phyloP scores from a whole-genome alignment of 495 filamentous ascomycete genomes.

The Tuber aestivum region DNA sequence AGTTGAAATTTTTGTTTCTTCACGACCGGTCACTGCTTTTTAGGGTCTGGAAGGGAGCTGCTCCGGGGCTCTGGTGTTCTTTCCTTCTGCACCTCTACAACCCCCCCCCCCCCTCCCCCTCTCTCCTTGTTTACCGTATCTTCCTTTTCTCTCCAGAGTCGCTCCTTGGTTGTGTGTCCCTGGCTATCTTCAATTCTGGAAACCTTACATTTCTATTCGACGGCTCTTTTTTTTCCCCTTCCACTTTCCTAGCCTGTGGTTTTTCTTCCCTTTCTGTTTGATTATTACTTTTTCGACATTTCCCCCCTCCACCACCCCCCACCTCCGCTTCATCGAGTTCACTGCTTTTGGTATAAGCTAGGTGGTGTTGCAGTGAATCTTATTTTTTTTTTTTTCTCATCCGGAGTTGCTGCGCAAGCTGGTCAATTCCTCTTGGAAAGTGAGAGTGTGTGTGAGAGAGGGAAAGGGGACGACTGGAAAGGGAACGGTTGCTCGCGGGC shows the following conservation, averaged over 20 bases:
- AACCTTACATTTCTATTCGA: conserved; percentile 32
- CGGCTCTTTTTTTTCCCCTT: conserved; percentile 17
- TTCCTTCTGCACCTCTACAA: conserved; percentile 21
- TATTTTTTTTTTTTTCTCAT: conserved; percentile 24
- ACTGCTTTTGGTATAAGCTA: conserved; percentile 15
- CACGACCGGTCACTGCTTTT: conserved; percentile 28
- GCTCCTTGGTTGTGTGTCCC: conserved; percentile 12
- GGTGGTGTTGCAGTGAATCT: not conserved
- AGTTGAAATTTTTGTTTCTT: conserved; percentile 21
- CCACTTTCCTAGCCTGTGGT: conserved; percentile 14
- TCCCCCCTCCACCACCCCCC: conserved; percentile 24
- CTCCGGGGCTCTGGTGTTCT: conserved; percentile 24
- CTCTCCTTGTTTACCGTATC: not conserved
- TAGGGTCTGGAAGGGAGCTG: conserved; percentile 21
- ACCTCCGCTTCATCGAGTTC: conserved; percentile 30
- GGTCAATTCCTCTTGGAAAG: not conserved
- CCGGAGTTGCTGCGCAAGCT: conserved; percentile 1
- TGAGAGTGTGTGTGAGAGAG: not conserved
- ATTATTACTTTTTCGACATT: conserved; percentile 29
- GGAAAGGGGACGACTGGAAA: conserved; percentile 17
- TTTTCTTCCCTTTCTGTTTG: conserved; percentile 4
- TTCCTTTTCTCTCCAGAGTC: conserved; percentile 19
- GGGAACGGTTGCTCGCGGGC: conserved; percentile 32
- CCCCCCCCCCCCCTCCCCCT: too few species aligned
- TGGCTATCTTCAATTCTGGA: conserved; percentile 26